Conservation (phyloP, 371 early-diverging fungal species). For the Apophysomyces ossiformis region DNA sequence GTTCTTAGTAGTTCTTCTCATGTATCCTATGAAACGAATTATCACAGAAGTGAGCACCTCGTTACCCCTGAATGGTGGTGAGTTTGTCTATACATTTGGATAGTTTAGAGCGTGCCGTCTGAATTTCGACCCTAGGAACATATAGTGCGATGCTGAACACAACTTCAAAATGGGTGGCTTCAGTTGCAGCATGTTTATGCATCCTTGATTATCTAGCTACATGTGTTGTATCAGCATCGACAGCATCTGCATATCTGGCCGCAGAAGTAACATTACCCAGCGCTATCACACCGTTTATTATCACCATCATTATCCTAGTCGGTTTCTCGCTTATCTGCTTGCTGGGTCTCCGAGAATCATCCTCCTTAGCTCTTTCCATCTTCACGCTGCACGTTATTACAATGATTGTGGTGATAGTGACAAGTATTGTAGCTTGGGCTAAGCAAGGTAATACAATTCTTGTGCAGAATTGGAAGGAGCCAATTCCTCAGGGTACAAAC, state of each 20-base stretch:
- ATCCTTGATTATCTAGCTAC: constrained; percentile 59
- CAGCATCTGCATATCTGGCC: constrained; percentile 57
- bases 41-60: constrained; percentile 56
- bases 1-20: constrained; percentile 44
- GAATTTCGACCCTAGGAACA: constrained; percentile 11
- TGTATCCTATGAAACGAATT: constrained; percentile 58
- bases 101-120: neutral
- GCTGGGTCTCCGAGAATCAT: constrained; percentile 15
- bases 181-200: constrained; percentile 51
- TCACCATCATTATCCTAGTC: constrained; percentile 51
- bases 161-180: constrained; percentile 50
- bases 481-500: constrained; percentile 33
- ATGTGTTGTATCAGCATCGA: constrained; percentile 60
- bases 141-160: constrained; percentile 58
- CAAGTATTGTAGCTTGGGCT: constrained; percentile 43
- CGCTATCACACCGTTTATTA: constrained; percentile 31
- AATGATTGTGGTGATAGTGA: constrained; percentile 45
- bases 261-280: constrained; percentile 44
- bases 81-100: neutral
- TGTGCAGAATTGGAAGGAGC: constrained; percentile 47
- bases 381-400: constrained; percentile 27
- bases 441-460: constrained; percentile 40
- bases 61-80: constrained; percentile 62
- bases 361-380: constrained; percentile 14
- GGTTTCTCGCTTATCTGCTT: constrained; percentile 16